A percentile compares a stretch with the other conserved stretches of the same genome.
phyloP scores from a whole-genome alignment of 768 basidiomycete species.

The Gloeostereum incarnatum region DNA sequence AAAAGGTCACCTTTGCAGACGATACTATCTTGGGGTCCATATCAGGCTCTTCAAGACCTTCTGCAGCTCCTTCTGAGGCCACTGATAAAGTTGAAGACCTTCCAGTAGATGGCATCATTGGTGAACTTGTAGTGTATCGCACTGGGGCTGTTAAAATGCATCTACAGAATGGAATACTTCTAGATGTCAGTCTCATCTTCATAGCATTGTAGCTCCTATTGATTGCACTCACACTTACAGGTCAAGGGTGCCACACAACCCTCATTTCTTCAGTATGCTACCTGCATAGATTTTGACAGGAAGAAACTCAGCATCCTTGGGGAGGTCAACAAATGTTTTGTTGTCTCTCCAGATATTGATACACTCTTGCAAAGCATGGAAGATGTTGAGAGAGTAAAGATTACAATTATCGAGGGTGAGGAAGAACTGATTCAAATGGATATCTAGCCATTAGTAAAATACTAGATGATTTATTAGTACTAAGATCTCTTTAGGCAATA shows the following conservation, averaged over 20 bases:
- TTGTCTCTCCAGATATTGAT: conserved; percentile 80
- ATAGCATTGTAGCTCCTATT: conserved; percentile 3
- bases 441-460: too few species aligned
- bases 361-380: conserved; percentile 61
- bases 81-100: conserved; percentile 17
- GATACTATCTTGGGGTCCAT: conserved; percentile 44
- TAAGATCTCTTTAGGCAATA: too few species aligned
- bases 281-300: conserved; percentile 51
- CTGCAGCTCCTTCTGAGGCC: conserved; percentile 15
- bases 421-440: conserved; percentile 51
- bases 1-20: conserved; percentile 57
- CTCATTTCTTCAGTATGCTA: conserved; percentile 84
- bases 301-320: conserved; percentile 68
- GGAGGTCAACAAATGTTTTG: conserved; percentile 79
- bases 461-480: too few species aligned
- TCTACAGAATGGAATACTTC: conserved; percentile 66
- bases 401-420: conserved; percentile 25
- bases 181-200: conserved; percentile 52
- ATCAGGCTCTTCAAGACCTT: conserved; percentile 15
- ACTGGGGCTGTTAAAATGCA: conserved; percentile 86
- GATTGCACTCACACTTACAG: conserved; percentile 23
- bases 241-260: conserved; percentile 77
- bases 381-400: conserved; percentile 27
- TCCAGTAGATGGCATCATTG: conserved; percentile 68
- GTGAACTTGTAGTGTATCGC: conserved; percentile 76